Evolutionary conservation across 139 green algal genomes (phyloP), one percentile per base, ranked within the genome.

Genomic region (Coccomyxa sp.): DNA sequence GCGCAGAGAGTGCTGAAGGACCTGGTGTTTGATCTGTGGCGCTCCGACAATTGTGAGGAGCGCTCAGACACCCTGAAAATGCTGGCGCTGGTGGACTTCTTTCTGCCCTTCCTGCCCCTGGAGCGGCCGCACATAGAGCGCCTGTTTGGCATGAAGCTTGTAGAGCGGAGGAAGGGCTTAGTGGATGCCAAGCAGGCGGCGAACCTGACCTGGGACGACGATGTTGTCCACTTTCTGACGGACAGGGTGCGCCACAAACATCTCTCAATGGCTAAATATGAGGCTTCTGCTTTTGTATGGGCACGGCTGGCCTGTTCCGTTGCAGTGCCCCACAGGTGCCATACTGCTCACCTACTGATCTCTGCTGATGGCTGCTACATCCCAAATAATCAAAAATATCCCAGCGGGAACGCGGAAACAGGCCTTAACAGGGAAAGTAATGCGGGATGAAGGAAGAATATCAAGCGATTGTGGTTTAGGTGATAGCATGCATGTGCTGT

Each of bases 101-200:
- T 93, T 83, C 80, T 97, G 79, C 93, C 94, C 21, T 97, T 93
- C 86, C 89, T 96, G 58, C 92, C 94, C 17, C 86, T 97, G 86
- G 83, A 94, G 84, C 76, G 76, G 0, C 45, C 38, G 38, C 87
- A 95, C 81, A 76, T 96, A 13, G 30, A 58, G 31, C 57, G 88
- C 27, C 82, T 96, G 76, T 87, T 95, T 80, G 75, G 66, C 18
- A 84, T 88, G 82, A 75, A 67, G 27, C 80, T 96, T 59, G 16
- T 15, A 1, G 79, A 90, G 60, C 63, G 79, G 13, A 74, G 17
- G 4, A 51, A 58, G n/a, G n/a, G 83, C 67, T 75, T 90, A 83
- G 58, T 31, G 13, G 13, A 67, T 16, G 63, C 23, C 30, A 85
- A 86, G 76, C 51, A 25, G 27, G 25, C 38, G 28, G 59, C 45